Base-by-base conservation (phyloP, 1,284 basidiomycete genomes). In the Puccinia polysora region DNA sequence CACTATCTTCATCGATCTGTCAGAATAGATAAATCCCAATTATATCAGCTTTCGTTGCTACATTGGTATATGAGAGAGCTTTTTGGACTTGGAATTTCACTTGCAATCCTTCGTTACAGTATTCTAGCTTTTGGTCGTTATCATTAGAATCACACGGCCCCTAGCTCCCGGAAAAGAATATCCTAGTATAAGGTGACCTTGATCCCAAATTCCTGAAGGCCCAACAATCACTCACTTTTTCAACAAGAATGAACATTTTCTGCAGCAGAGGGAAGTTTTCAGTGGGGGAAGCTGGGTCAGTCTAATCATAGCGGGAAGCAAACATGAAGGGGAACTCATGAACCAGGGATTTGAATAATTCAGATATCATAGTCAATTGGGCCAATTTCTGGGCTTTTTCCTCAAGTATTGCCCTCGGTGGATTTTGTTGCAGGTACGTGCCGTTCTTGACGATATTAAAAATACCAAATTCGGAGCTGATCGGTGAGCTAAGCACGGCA, bases 1-100 rank as follows among this genome's bases (percentile, higher is more conserved):
- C 1, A 63, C 60, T 14, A 63, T 63, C 15, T 63, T 63, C 60
- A 63, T 63, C 60, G 49, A 47, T 49, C 60, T 63, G 40, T n/a
- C 4, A 12, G 25, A 5, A 20, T 20, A 10, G 1, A 60, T 20
- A 43, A 14, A 18, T n/a, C 0, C 20, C 15, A 36, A 8, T 10
- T 10, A 52, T 15, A 25, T 7, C 14, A 12, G 8, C 10, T 45
- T 45, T n/a, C 10, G 40, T 10, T 45, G 10, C 10, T 10, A 45
- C 40, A 45, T 10, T 10, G 40, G 10, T n/a, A 45, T 45, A 45
- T 45, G 40, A 45, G n/a, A 45, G n/a, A n/a, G n/a, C 10, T 10
- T 45, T 45, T 45, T 45, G 40, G n/a, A 45, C n/a, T 45, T 10
- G n/a, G n/a, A 10, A 12, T 23, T n/a, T n/a, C n/a, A n/a, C n/a